Base-by-base conservation (phyloP, 2,329 filamentous ascomycete species). In the Trichophyton verrucosum region DNA sequence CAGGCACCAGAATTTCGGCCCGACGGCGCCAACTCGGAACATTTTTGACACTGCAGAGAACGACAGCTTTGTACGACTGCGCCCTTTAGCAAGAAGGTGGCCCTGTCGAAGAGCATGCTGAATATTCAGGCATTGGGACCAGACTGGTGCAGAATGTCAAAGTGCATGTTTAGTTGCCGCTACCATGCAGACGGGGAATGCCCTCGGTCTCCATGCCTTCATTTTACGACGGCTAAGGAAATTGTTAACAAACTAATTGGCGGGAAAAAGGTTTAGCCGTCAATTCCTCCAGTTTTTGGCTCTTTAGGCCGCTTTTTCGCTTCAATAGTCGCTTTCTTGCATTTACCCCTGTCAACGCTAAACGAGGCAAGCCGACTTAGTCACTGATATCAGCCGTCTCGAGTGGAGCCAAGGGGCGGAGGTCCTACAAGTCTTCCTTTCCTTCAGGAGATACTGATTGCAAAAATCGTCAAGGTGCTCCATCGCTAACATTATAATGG, bases 1-100 rank as follows among this genome's bases (percentile, higher is more conserved):
- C 51, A 55, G 51, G 51, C 51, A 55, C 51, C 51, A 55, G 40
- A 44, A 36, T 55, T 55, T 55, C 51, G 51, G 51, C 51, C 51
- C 51, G 51, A 55, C 15, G 13, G 51, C 51, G 51, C 27, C n/a
- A 55, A 36, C n/a, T n/a, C 24, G 51, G 51, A 33, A 36, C 6
- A 36, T 36, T 55, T 38, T 55, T 51, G 46, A 15, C 20, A 15
- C 22, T 15, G 20, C 13, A 51, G 4, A 11, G 11, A 38, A 13
- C 33, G 9, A n/a, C 20, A 51, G 46, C 20, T 27, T 49, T 6
- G 22, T 51, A 22, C 22, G 11, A 51, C 22, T 13, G 20, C 20
- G 11, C 13, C 27, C 9, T 24, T 13, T 51, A 24, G 11, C 46
- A 11, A 51, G 22, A 15, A 55, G 2, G 20, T 2, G 20, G 22